Evolutionary conservation across 306 rosid genomes (phyloP).

Genomic region (Vigna trinervia): DNA sequence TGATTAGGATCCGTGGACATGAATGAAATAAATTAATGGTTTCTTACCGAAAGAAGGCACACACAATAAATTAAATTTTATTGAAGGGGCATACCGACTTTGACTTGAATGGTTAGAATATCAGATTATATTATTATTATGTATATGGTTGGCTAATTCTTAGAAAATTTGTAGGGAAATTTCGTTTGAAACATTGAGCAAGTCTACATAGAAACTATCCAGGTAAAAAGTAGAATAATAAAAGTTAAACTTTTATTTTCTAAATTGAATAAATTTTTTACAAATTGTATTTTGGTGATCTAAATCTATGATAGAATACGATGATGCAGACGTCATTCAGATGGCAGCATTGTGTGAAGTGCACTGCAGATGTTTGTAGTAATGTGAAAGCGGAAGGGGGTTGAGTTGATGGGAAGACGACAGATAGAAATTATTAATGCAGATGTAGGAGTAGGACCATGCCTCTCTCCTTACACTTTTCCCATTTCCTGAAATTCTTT

Average conservation of each 20-base stretch:
- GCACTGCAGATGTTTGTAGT: neutral
- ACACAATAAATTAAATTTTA: neutral
- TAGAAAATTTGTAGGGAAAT: neutral
- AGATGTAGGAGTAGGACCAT: slow-evolving; percentile 1
- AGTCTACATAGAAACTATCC: neutral
- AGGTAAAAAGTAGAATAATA: too few species aligned
- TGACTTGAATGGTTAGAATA: slow-evolving; percentile 28
- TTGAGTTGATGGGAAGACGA: neutral
- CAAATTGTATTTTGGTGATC: neutral
- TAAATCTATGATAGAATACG: neutral
- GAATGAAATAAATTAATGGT: neutral
- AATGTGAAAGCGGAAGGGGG: neutral
- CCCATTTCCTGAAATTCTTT: too few species aligned
- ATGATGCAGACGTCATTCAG: slow-evolving; percentile 6
- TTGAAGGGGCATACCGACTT: slow-evolving; percentile 16
- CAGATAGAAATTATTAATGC: neutral
- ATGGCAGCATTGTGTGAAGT: slow-evolving; percentile 4
- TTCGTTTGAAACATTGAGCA: neutral
- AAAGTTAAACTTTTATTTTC: too few species aligned
- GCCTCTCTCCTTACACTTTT: neutral
- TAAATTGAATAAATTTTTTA: too few species aligned
- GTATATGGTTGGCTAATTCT: neutral
- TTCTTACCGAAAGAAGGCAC: too few species aligned
- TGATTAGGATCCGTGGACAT: neutral
- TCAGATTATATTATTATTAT: neutral